Evolutionary conservation across 106 monocot genomes (phyloP), one percentile per base, ranked within the genome.

Genomic region (Hemerocallis citrina): DNA sequence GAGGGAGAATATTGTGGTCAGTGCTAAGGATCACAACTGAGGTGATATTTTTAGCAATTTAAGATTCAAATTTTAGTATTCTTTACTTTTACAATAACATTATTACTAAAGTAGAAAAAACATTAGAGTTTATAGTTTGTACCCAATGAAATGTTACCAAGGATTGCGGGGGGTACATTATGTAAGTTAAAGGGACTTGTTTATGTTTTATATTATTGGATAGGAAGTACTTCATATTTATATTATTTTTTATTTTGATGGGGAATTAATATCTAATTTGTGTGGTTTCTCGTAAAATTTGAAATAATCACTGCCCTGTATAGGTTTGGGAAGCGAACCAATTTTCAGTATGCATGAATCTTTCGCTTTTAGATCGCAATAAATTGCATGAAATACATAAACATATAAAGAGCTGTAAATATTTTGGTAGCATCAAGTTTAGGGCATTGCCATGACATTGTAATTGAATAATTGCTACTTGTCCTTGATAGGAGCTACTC

Each of bases 401-500:
- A 52, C 29, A 29, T 24, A 15, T 52, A 10, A 12, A 29, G 3
- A 12, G 7, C 55, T 6, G 6, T 32, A 15, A 8, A 16, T 7
- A 31, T 55, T 23, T 29, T 0, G n/a, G 23, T 5, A 33, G 30
- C 2, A n/a, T 16, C 30, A 12, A n/a, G 55, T 32, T 7, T 55
- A 2, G 20, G n/a, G 16, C 7, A 55, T 16, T 55, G 0, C n/a
- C 6, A 33, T 33, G 32, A 50, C n/a, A 33, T 70, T 20, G 3
- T 62, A 16, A 51, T 62, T 23, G n/a, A 41, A 12, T 48, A 20
- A 7, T 35, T 29, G 31, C 41, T 28, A n/a, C 28, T 68, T 17
- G n/a, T 7, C 37, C 61, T 52, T 36, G 57, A 47, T 63, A 98
- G 96, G 96, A 77, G 96, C 96, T 34, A 98, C 96, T 59, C 96